A percentile compares a stretch with the other conserved stretches of the same genome.
Evolutionary conservation across 352 stramenopile species (phyloP).

Genomic region (Phytophthora colocasiae): DNA sequence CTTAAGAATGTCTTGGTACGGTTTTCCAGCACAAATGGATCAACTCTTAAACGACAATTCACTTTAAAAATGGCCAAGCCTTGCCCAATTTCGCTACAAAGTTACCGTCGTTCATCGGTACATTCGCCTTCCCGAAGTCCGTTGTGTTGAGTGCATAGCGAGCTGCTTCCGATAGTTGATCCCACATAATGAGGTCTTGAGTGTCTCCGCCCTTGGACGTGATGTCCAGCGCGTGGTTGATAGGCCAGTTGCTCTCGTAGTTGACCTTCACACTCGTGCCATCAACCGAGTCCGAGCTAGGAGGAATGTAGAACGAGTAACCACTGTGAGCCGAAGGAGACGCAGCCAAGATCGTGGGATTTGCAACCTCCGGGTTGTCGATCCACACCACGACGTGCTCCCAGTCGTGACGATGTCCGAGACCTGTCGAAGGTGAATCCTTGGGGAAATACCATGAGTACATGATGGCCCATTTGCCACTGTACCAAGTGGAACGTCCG

Average conservation of each 20-base stretch:
- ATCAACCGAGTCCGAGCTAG: conserved; percentile 12
- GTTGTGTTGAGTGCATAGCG: conserved; percentile 23
- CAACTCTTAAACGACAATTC: no score
- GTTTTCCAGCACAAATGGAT: no score
- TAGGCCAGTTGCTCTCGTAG: conserved; percentile 16
- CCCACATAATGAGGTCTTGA: conserved; percentile 34
- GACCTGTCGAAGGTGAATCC: conserved; percentile 30
- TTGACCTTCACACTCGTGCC: conserved; percentile 17
- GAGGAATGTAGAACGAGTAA: conserved; percentile 12
- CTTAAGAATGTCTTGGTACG: no score
- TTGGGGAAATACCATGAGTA: conserved; percentile 54
- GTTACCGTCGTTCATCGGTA: conserved; percentile 41
- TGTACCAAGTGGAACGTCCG: conserved; percentile 31
- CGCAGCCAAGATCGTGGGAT: conserved; percentile 27
- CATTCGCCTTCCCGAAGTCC: conserved; percentile 34
- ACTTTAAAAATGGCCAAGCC: conserved; percentile 1
- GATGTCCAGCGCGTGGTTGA: conserved; percentile 13
- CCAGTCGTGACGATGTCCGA: conserved; percentile 52
- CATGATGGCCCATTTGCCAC: conserved; percentile 37
- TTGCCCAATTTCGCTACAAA: conserved; percentile 29
- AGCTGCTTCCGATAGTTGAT: conserved; percentile 27
- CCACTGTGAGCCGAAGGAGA: conserved; percentile 21
- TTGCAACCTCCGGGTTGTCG: conserved; percentile 28
- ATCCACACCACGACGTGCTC: conserved; percentile 53
- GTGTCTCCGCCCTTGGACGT: conserved; percentile 22